phyloP scores from a whole-genome alignment of 257 asterid species.

The Forsythia suspensa region DNA sequence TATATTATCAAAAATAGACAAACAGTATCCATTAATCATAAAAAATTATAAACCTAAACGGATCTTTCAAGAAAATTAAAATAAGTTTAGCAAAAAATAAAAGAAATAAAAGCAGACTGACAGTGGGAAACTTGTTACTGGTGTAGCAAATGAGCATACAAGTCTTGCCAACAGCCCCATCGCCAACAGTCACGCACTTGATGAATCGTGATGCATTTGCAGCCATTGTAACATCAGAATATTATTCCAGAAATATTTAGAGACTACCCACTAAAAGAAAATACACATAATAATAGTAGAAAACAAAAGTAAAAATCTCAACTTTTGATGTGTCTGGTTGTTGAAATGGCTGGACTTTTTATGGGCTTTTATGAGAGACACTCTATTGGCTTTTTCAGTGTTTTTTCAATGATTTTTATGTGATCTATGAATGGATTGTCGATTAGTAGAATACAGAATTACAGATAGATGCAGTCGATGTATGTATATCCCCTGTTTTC shows the following conservation, averaged over 20 bases:
- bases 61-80: slow-evolving; percentile 10
- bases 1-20: background rate
- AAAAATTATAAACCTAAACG: slow-evolving; percentile 9
- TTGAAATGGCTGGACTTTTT: too few species aligned
- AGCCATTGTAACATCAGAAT: slow-evolving; percentile 58
- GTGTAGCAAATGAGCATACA: slow-evolving; percentile 99
- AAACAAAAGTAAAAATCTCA: too few species aligned
- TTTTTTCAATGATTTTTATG: too few species aligned
- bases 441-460: too few species aligned
- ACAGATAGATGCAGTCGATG: too few species aligned
- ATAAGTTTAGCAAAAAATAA: background rate
- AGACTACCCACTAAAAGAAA: background rate
- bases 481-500: too few species aligned
- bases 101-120: slow-evolving; percentile 31
- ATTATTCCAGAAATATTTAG: slow-evolving; percentile 18
- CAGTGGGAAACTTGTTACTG: slow-evolving; percentile 97
- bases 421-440: too few species aligned
- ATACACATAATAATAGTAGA: too few species aligned
- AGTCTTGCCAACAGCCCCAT: slow-evolving; percentile 99
- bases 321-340: too few species aligned
- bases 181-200: slow-evolving; percentile 98
- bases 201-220: slow-evolving; percentile 60
- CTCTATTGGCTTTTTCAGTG: too few species aligned
- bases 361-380: too few species aligned
- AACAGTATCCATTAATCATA: too few species aligned